phyloP scores from a whole-genome alignment of 1,284 basidiomycete species.

The Neonothopanus nambi region DNA sequence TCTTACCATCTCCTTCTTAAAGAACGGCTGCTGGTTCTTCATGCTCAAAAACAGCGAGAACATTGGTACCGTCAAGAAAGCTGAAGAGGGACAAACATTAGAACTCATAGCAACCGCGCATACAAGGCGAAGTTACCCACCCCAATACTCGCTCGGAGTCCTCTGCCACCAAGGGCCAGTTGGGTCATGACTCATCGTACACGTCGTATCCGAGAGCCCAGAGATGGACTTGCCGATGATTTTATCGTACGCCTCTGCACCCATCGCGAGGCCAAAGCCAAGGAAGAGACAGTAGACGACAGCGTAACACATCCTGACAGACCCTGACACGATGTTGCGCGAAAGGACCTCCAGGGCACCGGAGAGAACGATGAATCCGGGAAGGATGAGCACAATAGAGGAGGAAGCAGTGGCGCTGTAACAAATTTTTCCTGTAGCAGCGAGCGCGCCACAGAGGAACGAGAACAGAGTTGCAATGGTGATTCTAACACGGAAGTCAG shows the following conservation, averaged over 20 bases:
- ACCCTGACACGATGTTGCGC: slow-evolving; percentile 80
- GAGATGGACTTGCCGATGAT: slow-evolving; percentile 48
- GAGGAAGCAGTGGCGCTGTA: slow-evolving; percentile 85
- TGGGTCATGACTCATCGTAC: slow-evolving; percentile 50
- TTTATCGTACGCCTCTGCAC: slow-evolving; percentile 65
- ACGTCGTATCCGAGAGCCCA: slow-evolving; percentile 62
- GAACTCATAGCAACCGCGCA: not conserved
- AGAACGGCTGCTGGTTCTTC: slow-evolving; percentile 74
- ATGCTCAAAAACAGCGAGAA: slow-evolving; percentile 77
- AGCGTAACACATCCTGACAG: slow-evolving; percentile 83
- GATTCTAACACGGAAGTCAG: slow-evolving; percentile 37
- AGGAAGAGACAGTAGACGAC: slow-evolving; percentile 80
- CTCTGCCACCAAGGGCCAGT: slow-evolving; percentile 59
- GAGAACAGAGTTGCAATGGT: slow-evolving; percentile 79
- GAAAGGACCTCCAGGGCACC: slow-evolving; percentile 83
- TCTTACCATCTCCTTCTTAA: slow-evolving; percentile 69
- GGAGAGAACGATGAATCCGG: slow-evolving; percentile 80
- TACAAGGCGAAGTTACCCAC: slow-evolving; percentile 34
- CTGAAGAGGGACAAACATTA: slow-evolving; percentile 36
- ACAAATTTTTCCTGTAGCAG: slow-evolving; percentile 74
- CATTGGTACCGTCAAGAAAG: slow-evolving; percentile 80
- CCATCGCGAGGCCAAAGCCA: slow-evolving; percentile 83
- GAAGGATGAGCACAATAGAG: slow-evolving; percentile 87
- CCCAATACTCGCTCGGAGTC: slow-evolving; percentile 57
- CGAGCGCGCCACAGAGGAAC: slow-evolving; percentile 79